These are phyloP conservation scores for Irpex sp. DNA, from an alignment of 1,284 basidiomycete species.

Conservation along the genomic window DNA sequence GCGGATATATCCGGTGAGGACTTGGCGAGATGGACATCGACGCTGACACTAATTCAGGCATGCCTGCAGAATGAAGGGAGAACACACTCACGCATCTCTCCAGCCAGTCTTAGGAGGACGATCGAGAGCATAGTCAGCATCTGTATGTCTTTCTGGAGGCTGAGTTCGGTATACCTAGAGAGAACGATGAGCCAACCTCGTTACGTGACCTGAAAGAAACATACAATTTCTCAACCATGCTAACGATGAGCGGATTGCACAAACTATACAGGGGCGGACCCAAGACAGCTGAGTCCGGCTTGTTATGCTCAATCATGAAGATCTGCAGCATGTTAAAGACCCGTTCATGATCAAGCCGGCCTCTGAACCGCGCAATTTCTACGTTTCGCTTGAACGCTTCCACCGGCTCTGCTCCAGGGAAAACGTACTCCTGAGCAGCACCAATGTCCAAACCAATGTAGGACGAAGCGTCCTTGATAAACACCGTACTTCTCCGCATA, in stretches of 20 bases:
- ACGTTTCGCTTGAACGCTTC: conserved; percentile 60
- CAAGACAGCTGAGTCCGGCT: not conserved
- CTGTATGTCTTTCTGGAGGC: conserved; percentile 70
- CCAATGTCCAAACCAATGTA: conserved; percentile 52
- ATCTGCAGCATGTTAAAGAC: conserved; percentile 64
- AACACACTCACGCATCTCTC: conserved; percentile 25
- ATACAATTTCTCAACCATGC: conserved; percentile 27
- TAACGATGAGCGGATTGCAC: conserved; percentile 13
- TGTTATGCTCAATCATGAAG: conserved; percentile 35
- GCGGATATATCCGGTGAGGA: not conserved
- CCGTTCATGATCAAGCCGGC: conserved; percentile 69
- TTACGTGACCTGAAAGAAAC: not conserved
- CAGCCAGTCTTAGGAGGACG: conserved; percentile 44
- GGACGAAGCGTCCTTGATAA: conserved; percentile 57
- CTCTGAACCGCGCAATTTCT: conserved; percentile 51
- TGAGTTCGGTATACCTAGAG: conserved; percentile 61
- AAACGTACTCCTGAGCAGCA: conserved; percentile 67
- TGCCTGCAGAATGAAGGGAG: not conserved
- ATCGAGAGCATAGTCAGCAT: conserved; percentile 79
- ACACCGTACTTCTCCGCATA: conserved; percentile 58
- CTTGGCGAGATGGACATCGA: not conserved
- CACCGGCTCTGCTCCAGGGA: conserved; percentile 41
- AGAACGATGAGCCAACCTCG: not conserved
- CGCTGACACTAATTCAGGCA: not conserved
- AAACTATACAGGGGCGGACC: not conserved